Percentiles rank a stretch among this genome's conserved stretches.
Evolutionary conservation across 139 green algal genomes (phyloP).

Genomic region (Astrephomene gubernaculifera): DNA sequence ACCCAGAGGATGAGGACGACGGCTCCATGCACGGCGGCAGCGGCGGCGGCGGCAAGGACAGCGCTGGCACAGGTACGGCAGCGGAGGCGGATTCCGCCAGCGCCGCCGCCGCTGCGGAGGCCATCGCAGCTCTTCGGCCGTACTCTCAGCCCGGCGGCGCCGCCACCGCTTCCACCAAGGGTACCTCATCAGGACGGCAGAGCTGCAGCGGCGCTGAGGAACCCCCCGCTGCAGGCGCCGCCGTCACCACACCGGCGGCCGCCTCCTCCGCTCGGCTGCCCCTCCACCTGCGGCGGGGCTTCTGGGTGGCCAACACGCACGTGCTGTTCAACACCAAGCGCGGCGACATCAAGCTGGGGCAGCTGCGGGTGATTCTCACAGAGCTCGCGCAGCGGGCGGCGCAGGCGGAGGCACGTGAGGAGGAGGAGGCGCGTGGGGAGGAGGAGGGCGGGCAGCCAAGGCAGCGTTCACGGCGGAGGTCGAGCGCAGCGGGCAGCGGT

Average conservation of each 20-base stretch:
- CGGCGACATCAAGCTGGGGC: slow-evolving; percentile 82
- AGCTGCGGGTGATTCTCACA: slow-evolving; percentile 52
- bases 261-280: neutral
- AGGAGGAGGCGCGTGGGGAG: neutral
- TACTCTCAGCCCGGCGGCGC: neutral
- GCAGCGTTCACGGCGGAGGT: too few relatives aligned
- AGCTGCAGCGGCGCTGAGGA: neutral
- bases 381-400: slow-evolving; percentile 8
- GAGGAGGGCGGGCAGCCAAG: neutral
- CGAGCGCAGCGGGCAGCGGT: neutral
- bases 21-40: neutral
- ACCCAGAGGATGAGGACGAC: neutral
- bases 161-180: neutral
- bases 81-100: neutral
- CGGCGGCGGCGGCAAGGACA: neutral
- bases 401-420: neutral
- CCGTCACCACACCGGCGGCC: neutral
- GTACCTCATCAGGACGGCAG: neutral
- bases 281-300: neutral
- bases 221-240: neutral
- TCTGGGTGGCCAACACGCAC: slow-evolving; percentile 88
- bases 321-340: slow-evolving; percentile 94
- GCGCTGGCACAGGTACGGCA: too few relatives aligned
- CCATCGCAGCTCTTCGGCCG: slow-evolving; percentile 1
- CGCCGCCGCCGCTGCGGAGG: neutral